Evolutionary conservation across 306 rosid genomes (phyloP).

Genomic region (Trifolium repens): DNA sequence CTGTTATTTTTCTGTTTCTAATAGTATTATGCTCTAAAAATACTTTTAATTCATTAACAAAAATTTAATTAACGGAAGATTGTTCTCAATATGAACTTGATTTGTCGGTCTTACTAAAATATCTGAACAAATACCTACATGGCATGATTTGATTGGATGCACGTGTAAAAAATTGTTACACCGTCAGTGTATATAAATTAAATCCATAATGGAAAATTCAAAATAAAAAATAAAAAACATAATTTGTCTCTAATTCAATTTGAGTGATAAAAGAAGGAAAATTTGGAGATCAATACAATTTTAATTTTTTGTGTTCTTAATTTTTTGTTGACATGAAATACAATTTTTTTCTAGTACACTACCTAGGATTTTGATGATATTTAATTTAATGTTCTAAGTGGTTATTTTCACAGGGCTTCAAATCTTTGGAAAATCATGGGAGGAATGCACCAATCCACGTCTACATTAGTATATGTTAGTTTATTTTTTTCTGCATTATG

Average conservation of each 20-base stretch:
- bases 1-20: too few relatives aligned
- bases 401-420: constrained; percentile 54
- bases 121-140: too few relatives aligned
- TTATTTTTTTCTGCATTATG: background rate
- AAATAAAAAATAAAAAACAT: background rate
- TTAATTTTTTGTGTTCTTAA: background rate
- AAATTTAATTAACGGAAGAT: too few relatives aligned
- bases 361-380: background rate
- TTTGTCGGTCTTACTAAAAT: too few relatives aligned
- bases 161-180: too few relatives aligned
- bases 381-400: constrained; percentile 18
- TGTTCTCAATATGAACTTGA: too few relatives aligned
- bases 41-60: too few relatives aligned
- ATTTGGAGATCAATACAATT: background rate
- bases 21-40: too few relatives aligned
- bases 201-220: background rate
- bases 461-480: constrained; percentile 34
- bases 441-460: constrained; percentile 53
- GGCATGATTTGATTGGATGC: too few relatives aligned
- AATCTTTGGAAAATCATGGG: constrained; percentile 59
- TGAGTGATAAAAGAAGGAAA: background rate
- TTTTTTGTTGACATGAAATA: background rate
- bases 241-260: background rate
- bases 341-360: background rate
- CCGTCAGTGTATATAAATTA: too few relatives aligned